A percentile compares a stretch with the other conserved stretches of the same genome.
These are phyloP conservation scores for Aspergillus sclerotioniger DNA, from an alignment of 495 filamentous ascomycete genomes.

Conservation along the genomic window DNA sequence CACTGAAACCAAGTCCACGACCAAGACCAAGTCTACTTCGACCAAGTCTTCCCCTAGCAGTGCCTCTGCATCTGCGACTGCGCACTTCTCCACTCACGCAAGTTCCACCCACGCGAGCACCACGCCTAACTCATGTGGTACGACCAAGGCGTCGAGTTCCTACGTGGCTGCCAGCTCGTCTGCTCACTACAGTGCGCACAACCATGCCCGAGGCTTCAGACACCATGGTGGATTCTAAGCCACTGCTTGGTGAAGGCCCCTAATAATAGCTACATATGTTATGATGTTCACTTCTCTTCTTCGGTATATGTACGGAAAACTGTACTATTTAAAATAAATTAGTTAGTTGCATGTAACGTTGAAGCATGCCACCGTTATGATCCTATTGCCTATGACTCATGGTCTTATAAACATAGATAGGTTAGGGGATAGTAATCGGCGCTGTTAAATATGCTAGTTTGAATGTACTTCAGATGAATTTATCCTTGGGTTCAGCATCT, in stretches of 20 bases:
- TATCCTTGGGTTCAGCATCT: too few species aligned
- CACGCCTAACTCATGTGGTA: too few species aligned
- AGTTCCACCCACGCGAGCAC: neutral
- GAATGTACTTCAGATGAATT: too few species aligned
- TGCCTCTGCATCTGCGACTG: neutral
- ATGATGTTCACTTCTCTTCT: slow-evolving; percentile 1
- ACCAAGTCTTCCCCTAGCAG: neutral
- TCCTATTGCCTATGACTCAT: too few species aligned
- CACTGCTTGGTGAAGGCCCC: neutral
- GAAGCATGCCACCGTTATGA: too few species aligned
- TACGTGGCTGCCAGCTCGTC: neutral
- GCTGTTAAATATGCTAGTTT: too few species aligned
- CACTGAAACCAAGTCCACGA: neutral
- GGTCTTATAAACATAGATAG: too few species aligned
- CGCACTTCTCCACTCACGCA: neutral
- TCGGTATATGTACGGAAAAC: neutral
- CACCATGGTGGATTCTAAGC: neutral
- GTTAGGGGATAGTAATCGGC: too few species aligned
- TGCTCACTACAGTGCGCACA: neutral
- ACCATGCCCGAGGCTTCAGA: neutral
- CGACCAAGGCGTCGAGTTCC: neutral
- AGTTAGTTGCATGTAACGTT: neutral
- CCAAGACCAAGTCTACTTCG: neutral
- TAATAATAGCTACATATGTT: neutral
- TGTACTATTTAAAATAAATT: slow-evolving; percentile 1